phyloP scores from a whole-genome alignment of 495 filamentous ascomycete genomes.

The Neurospora sp. region DNA sequence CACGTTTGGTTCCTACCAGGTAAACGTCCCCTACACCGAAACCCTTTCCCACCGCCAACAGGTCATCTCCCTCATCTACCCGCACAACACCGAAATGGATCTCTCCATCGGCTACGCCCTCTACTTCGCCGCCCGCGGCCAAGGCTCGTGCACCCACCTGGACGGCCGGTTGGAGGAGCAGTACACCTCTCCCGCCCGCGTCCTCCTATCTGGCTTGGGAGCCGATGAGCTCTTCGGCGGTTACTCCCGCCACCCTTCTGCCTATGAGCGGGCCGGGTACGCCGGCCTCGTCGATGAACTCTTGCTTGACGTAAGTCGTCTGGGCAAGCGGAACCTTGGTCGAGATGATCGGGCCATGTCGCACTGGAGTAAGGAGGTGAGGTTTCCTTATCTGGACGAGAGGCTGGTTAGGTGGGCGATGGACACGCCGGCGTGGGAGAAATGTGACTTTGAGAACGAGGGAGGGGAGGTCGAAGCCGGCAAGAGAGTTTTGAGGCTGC shows the following conservation, averaged over 20 bases:
- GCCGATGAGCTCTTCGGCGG: slow-evolving; percentile 95
- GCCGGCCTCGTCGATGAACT: slow-evolving; percentile 71
- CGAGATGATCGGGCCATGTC: slow-evolving; percentile 86
- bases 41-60: slow-evolving; percentile 55
- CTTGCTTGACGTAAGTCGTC: slow-evolving; percentile 70
- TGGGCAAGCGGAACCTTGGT: slow-evolving; percentile 88
- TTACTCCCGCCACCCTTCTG: slow-evolving; percentile 74
- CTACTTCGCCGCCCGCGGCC: slow-evolving; percentile 84
- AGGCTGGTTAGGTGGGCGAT: slow-evolving; percentile 73
- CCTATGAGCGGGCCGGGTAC: slow-evolving; percentile 58
- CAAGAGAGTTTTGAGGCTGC: slow-evolving; percentile 70
- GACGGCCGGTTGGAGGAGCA: slow-evolving; percentile 1
- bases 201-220: slow-evolving; percentile 84
- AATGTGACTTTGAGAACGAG: slow-evolving; percentile 62
- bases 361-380: slow-evolving; percentile 79
- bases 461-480: slow-evolving; percentile 53
- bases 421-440: slow-evolving; percentile 61
- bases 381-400: slow-evolving; percentile 92
- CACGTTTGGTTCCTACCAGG: slow-evolving; percentile 24
- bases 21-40: slow-evolving; percentile 77
- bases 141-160: slow-evolving; percentile 38
- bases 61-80: slow-evolving; percentile 70
- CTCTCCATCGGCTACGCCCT: slow-evolving; percentile 88
- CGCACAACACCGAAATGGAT: slow-evolving; percentile 98
- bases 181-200: slow-evolving; percentile 65